Evolutionary conservation across 495 filamentous ascomycete genomes (phyloP).

Genomic region (Friedmanniomyces endolithicus): DNA sequence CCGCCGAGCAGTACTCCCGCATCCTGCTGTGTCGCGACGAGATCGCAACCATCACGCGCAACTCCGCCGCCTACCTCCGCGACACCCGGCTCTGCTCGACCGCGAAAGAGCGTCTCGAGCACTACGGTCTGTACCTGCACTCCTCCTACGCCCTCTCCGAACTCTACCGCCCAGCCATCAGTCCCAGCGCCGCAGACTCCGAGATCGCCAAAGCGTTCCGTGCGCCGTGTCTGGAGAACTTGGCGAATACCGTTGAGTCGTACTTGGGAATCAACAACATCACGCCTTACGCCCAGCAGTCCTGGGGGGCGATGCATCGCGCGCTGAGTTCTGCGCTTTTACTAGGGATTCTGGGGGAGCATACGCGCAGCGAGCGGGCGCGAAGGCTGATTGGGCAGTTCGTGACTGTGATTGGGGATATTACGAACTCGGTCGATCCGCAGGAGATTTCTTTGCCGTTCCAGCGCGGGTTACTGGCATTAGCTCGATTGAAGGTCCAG

Average conservation of each 20-base stretch:
- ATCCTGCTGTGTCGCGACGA: slow-evolving; percentile 41
- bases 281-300: slow-evolving; percentile 50
- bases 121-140: slow-evolving; percentile 45
- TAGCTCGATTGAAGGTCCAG: slow-evolving; percentile 21
- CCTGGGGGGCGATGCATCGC: slow-evolving; percentile 56
- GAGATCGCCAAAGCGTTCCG: slow-evolving; percentile 35
- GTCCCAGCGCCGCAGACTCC: slow-evolving; percentile 33
- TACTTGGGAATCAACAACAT: slow-evolving; percentile 57
- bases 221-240: slow-evolving; percentile 45
- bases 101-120: slow-evolving; percentile 41
- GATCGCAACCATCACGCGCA: slow-evolving; percentile 40
- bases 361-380: slow-evolving; percentile 27
- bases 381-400: slow-evolving; percentile 25
- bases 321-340: slow-evolving; percentile 52
- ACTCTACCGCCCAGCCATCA: slow-evolving; percentile 47
- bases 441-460: slow-evolving; percentile 30
- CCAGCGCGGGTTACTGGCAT: slow-evolving; percentile 25
- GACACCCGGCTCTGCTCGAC: slow-evolving; percentile 38
- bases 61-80: slow-evolving; percentile 41
- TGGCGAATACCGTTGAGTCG: slow-evolving; percentile 54
- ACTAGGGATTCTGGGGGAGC: slow-evolving; percentile 50
- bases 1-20: slow-evolving; percentile 33
- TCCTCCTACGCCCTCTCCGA: slow-evolving; percentile 48
- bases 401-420: slow-evolving; percentile 24
- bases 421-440: slow-evolving; percentile 26